Evolutionary conservation across 306 rosid genomes (phyloP).

Genomic region (Phaseolus lunatus): DNA sequence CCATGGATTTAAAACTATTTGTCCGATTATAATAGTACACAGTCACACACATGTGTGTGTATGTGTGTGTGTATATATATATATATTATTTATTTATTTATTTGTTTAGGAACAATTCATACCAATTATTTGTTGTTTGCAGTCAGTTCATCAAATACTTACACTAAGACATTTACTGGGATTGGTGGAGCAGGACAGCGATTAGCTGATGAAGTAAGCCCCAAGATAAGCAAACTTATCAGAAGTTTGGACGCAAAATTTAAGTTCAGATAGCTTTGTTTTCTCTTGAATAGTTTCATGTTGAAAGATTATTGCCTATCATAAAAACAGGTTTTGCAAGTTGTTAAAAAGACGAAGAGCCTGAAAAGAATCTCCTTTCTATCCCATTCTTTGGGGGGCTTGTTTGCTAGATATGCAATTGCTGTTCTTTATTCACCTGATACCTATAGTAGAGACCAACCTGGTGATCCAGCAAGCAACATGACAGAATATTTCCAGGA

Average conservation of each 20-base stretch:
- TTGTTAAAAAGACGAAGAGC: slow-evolving; percentile 74
- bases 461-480: slow-evolving; percentile 47
- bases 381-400: slow-evolving; percentile 96
- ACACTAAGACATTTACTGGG: slow-evolving; percentile 87
- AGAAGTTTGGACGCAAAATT: slow-evolving; percentile 32
- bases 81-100: too few relatives aligned
- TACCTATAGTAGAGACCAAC: slow-evolving; percentile 47
- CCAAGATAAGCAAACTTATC: slow-evolving; percentile 41
- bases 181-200: slow-evolving; percentile 96
- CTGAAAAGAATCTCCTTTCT: slow-evolving; percentile 88
- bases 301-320: slow-evolving; percentile 46
- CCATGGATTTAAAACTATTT: slow-evolving; percentile 27
- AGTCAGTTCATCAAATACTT: slow-evolving; percentile 89
- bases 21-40: background rate
- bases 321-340: slow-evolving; percentile 71
- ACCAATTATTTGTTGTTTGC: slow-evolving; percentile 50
- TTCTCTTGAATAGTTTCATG: slow-evolving; percentile 42
- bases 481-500: slow-evolving; percentile 44
- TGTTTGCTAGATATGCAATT: slow-evolving; percentile 91
- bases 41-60: too few relatives aligned
- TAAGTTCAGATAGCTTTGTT: slow-evolving; percentile 21
- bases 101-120: slow-evolving; percentile 39
- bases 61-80: too few relatives aligned
- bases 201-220: slow-evolving; percentile 90
- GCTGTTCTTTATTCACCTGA: slow-evolving; percentile 70